phyloP scores from a whole-genome alignment of 306 rosid genomes.

The Prunus armeniaca region DNA sequence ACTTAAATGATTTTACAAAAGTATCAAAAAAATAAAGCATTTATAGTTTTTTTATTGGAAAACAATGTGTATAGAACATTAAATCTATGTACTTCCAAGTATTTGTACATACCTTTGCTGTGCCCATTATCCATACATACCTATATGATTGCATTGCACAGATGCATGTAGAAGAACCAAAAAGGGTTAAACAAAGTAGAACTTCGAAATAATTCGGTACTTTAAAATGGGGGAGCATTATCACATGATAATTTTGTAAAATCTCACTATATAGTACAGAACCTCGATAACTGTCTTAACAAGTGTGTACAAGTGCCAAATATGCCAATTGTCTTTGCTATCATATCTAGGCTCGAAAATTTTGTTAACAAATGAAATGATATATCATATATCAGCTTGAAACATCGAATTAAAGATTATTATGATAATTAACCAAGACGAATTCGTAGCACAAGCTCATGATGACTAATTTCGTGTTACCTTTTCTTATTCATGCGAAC shows the following conservation, averaged over 20 bases:
- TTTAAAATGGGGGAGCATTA: background rate
- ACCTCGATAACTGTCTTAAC: background rate
- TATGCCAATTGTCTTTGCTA: background rate
- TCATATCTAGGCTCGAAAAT: background rate
- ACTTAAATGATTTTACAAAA: background rate
- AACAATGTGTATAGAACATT: background rate
- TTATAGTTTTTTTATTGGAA: background rate
- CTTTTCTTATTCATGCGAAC: slow-evolving; percentile 86
- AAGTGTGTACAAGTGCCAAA: background rate
- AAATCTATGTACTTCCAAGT: background rate
- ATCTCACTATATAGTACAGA: background rate
- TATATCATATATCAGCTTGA: background rate
- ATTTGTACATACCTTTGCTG: background rate
- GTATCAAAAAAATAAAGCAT: background rate
- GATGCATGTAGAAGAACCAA: background rate
- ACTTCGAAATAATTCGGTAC: background rate
- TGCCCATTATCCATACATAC: background rate
- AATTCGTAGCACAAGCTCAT: background rate
- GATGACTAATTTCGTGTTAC: slow-evolving; percentile 23
- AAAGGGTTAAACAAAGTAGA: background rate
- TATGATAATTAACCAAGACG: background rate
- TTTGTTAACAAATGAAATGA: background rate
- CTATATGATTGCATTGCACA: background rate
- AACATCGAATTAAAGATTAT: background rate
- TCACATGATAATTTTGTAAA: background rate